Evolutionary conservation across 768 basidiomycete species (phyloP).

Genomic region (Kwoniella pini): DNA sequence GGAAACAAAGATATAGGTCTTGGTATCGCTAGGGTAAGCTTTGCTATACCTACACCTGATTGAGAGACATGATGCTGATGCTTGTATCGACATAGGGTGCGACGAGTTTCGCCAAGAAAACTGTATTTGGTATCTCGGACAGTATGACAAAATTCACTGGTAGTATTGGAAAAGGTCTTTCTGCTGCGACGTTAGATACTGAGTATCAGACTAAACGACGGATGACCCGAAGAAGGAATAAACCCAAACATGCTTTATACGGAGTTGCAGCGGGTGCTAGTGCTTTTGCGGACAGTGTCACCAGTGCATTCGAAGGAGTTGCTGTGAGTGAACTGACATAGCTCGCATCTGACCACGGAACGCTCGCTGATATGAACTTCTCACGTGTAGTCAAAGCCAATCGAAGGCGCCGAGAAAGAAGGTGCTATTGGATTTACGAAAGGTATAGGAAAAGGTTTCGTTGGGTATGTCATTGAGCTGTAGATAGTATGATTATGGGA

Average conservation of each 20-base stretch:
- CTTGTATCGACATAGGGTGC: slow-evolving; percentile 67
- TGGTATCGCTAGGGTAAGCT: slow-evolving; percentile 81
- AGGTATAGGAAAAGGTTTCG: slow-evolving; percentile 80
- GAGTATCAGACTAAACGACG: slow-evolving; percentile 90
- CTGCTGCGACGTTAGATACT: slow-evolving; percentile 92
- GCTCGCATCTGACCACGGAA: slow-evolving; percentile 12
- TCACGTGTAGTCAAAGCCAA: slow-evolving; percentile 77
- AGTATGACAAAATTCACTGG: slow-evolving; percentile 98
- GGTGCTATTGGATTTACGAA: slow-evolving; percentile 97
- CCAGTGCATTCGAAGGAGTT: slow-evolving; percentile 94
- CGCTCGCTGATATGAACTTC: slow-evolving; percentile 10
- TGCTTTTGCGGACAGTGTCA: slow-evolving; percentile 87
- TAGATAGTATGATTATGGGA: not conserved
- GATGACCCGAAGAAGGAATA: slow-evolving; percentile 86
- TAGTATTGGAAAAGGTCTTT: slow-evolving; percentile 94
- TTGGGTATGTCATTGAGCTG: slow-evolving; percentile 64
- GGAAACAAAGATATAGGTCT: slow-evolving; percentile 92
- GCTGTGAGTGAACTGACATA: slow-evolving; percentile 68
- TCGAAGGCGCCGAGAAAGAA: slow-evolving; percentile 92
- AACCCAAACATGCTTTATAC: slow-evolving; percentile 96
- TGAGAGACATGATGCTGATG: slow-evolving; percentile 21
- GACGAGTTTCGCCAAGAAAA: slow-evolving; percentile 97
- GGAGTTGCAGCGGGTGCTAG: slow-evolving; percentile 95
- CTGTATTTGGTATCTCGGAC: slow-evolving; percentile 92
- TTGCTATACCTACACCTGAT: not conserved